Evolutionary conservation across 441 rosid species (phyloP), one percentile per base, ranked within the genome.

Genomic region (California macrophylla): DNA sequence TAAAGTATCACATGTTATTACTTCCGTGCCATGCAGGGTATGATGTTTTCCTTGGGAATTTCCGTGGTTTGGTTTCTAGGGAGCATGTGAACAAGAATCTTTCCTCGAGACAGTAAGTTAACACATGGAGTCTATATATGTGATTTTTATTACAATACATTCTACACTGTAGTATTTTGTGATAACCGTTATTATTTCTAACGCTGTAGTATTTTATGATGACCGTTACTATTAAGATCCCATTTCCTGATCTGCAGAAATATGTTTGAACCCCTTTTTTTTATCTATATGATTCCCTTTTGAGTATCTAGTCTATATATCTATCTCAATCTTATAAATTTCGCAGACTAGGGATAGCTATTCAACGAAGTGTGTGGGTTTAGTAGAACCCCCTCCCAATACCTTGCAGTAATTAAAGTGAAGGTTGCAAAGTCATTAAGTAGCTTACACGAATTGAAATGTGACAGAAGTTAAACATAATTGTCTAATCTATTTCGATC

Each of bases 21-120:
- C 54, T 72, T 60, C 3, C 69, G 72, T 71, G 3, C 56, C 23
- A 66, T 77, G 9, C 87, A 94, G 98, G 98, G 36, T 91, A 84
- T 75, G 98, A 94, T 75, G 98, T 91, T 72, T 94, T 83, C 84
- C 89, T 94, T 13, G 98, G 98, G 64, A 93, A 93, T 74, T 84
- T 87, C 13, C 96, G 97, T 26, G 98, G 98, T 67, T 78, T 94
- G 76, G 92, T 89, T 76, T 94, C 97, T 68, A 78, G 94, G 80
- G 97, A 91, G 71, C 98, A 94, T 66, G 80, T 89, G 64, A 80
- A 91, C 86, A 94, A 88, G 85, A 81, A 86, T 64, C 85, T 94
- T 67, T 84, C 97, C 66, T 90, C 91, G 0, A 79, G 80, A 71
- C 84, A 84, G 97, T 94, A 78, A 84, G 97, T 83, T 47, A 32